Evolutionary conservation across 805 yeast species (phyloP).

Genomic region (Metschnikowia anglica): DNA sequence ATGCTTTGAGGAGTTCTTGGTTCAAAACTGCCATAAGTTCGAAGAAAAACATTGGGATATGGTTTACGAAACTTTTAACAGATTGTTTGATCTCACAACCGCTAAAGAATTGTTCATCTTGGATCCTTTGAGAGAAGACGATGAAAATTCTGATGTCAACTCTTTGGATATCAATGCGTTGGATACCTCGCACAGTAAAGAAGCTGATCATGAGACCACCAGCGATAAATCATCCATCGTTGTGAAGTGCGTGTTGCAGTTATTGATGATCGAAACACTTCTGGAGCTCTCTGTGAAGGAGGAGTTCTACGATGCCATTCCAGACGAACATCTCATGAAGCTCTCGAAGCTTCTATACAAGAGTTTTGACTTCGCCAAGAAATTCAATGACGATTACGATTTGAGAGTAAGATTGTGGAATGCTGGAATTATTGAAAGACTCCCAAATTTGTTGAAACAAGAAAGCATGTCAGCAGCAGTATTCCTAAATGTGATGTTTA

Average conservation of each 20-base stretch:
- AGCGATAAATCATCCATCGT: slow-evolving; percentile 66
- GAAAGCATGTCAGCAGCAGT: slow-evolving; percentile 90
- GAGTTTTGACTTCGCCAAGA: slow-evolving; percentile 80
- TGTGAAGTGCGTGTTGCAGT: slow-evolving; percentile 86
- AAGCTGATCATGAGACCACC: slow-evolving; percentile 5
- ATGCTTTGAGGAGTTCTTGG: slow-evolving; percentile 75
- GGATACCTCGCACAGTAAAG: slow-evolving; percentile 5
- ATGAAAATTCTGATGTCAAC: slow-evolving; percentile 26
- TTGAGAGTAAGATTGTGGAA: slow-evolving; percentile 86
- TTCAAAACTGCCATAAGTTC: slow-evolving; percentile 72
- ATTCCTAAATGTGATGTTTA: slow-evolving; percentile 74
- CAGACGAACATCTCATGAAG: slow-evolving; percentile 59
- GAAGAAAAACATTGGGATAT: slow-evolving; percentile 68
- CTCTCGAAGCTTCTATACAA: slow-evolving; percentile 59
- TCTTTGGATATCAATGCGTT: slow-evolving; percentile 16
- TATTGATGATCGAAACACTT: slow-evolving; percentile 81
- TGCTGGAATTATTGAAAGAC: slow-evolving; percentile 86
- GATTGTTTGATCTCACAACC: slow-evolving; percentile 76
- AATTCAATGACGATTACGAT: slow-evolving; percentile 85
- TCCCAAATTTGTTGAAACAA: slow-evolving; percentile 89
- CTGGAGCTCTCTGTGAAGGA: slow-evolving; percentile 76
- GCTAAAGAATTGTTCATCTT: slow-evolving; percentile 78
- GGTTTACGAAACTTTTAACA: slow-evolving; percentile 62
- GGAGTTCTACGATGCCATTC: slow-evolving; percentile 64
- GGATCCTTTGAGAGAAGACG: slow-evolving; percentile 43